These are phyloP conservation scores for Blastocystis sp. DNA, from an alignment of 352 stramenopile species.

Conservation along the genomic window DNA sequence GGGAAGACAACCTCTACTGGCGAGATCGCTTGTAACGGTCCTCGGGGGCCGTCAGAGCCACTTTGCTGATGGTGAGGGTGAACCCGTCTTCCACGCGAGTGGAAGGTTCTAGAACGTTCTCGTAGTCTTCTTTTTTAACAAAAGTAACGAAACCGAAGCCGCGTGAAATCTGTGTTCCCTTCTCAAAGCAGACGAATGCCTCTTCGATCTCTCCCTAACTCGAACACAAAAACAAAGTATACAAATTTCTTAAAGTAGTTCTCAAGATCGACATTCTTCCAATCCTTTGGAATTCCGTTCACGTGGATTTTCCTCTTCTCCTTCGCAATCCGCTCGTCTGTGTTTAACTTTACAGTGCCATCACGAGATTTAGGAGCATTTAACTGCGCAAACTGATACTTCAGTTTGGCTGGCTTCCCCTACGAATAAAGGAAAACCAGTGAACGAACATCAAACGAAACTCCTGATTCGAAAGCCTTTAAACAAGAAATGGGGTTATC, in stretches of 20 bases:
- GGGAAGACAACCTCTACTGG: background rate
- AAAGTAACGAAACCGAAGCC: conserved; percentile 45
- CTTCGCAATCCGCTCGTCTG: background rate
- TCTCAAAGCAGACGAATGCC: conserved; percentile 45
- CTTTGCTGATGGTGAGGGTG: background rate
- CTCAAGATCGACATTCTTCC: conserved; percentile 36
- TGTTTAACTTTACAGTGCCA: background rate
- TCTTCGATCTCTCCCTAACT: background rate
- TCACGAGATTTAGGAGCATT: background rate
- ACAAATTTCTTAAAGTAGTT: background rate
- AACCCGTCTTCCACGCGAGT: background rate
- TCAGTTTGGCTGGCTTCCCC: background rate
- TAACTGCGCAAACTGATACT: background rate
- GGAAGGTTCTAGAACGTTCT: conserved; percentile 2
- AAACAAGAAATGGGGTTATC: background rate
- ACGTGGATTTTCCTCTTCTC: conserved; percentile 18
- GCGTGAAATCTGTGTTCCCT: conserved; percentile 22
- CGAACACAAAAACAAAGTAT: background rate
- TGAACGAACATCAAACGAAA: background rate
- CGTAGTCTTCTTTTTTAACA: conserved; percentile 5
- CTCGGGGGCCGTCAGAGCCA: background rate
- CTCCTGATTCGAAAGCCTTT: background rate
- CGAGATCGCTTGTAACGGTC: background rate
- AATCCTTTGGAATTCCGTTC: background rate
- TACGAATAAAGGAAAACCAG: background rate